Evolutionary conservation across 179 eudicot genomes (phyloP).

Genomic region (Sideroxylon spinosum): DNA sequence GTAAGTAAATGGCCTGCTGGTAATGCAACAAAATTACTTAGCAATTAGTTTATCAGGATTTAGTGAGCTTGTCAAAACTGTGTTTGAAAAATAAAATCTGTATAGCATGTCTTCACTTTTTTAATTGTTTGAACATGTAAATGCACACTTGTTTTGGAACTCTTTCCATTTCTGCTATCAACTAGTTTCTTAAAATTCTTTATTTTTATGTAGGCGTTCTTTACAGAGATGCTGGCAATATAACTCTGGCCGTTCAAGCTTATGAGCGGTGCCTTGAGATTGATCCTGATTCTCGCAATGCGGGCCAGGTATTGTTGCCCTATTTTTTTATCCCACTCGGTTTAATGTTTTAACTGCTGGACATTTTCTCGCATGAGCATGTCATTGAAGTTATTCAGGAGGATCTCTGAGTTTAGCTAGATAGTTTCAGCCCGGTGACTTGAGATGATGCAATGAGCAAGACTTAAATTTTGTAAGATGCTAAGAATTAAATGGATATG

Average conservation of each 20-base stretch:
- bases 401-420: neutral
- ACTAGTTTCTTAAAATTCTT: slow-evolving; percentile 8
- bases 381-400: neutral
- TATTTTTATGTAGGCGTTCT: slow-evolving; percentile 59
- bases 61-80: neutral
- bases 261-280: slow-evolving; percentile 97
- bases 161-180: neutral
- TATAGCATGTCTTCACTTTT: neutral
- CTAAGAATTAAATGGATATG: too few relatives aligned
- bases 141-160: neutral
- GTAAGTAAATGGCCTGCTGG: neutral
- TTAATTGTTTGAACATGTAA: neutral
- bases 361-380: neutral
- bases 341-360: slow-evolving; percentile 12
- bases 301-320: slow-evolving; percentile 77
- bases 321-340: neutral
- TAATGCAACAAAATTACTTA: neutral
- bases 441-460: neutral
- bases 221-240: slow-evolving; percentile 96
- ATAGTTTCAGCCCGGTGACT: neutral
- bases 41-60: neutral
- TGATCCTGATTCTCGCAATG: slow-evolving; percentile 99
- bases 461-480: too few relatives aligned
- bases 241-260: slow-evolving; percentile 87
- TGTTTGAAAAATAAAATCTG: neutral